Conservation (phyloP, 1,284 basidiomycete species). For the Tilletia walkeri region DNA sequence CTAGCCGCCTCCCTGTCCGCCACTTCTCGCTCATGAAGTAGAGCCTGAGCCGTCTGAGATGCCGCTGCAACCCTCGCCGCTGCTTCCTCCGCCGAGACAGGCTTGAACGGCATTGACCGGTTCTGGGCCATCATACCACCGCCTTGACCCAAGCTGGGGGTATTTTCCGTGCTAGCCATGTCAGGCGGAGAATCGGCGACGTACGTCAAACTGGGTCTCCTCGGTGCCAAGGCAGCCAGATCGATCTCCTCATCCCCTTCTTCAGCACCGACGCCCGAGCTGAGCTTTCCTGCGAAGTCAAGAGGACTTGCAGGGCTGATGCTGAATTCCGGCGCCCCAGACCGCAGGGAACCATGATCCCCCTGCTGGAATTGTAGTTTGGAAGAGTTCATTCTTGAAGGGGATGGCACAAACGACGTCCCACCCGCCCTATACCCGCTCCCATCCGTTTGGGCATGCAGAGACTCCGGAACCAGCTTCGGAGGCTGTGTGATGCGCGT, state of each 20-base stretch:
- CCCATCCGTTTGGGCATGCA: not conserved
- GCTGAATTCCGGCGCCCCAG: not conserved
- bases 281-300: not conserved
- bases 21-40: not conserved
- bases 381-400: too few relatives aligned
- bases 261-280: too few relatives aligned
- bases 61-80: slow-evolving; percentile 3
- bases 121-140: not conserved
- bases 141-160: too few relatives aligned
- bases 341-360: too few relatives aligned
- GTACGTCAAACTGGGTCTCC: slow-evolving; percentile 13
- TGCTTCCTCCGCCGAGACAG: slow-evolving; percentile 1
- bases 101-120: not conserved
- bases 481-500: slow-evolving; percentile 1
- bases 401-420: too few relatives aligned
- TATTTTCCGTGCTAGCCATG: not conserved
- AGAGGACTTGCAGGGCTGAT: not conserved
- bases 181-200: not conserved
- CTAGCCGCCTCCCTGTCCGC: not conserved
- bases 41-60: slow-evolving; percentile 3
- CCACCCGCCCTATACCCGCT: not conserved
- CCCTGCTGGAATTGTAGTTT: too few relatives aligned
- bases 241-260: not conserved
- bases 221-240: not conserved
- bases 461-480: too few relatives aligned